Base-by-base conservation (phyloP, 208 protist genomes). In the Jaenimonas drosophilae region DNA sequence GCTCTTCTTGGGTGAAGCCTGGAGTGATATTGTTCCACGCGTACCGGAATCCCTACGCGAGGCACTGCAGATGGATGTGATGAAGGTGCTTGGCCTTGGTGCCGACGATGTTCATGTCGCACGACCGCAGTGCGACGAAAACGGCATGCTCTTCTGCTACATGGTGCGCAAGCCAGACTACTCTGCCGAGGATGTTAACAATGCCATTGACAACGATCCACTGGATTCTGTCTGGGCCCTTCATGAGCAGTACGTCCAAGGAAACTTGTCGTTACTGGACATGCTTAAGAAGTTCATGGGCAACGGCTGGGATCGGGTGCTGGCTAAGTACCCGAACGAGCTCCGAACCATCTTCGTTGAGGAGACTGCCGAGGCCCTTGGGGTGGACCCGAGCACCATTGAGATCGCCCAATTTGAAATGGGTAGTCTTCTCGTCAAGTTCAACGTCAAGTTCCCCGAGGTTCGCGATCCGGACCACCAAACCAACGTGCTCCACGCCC, bases 361-460 rank as follows among this genome's bases (percentile, higher is more conserved):
- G 37, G 37, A 42, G 16, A 24, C n/a, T 21, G 37, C 37, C 6
- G 23, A 11, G 7, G 37, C 37, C 7, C 37, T 42, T 7, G 16
- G 23, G 9, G 16, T 42, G 16, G 16, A 42, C 7, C 37, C 37
- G 37, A 17, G 16, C 37, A 42, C 7, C 19, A 42, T 42, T 17
- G 16, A 42, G 37, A 11, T 42, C n/a, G 23, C 37, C 9, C 14
- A 42, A 25, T 11, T 42, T 11, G 16, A 20, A 42, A 42, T 42
- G 7, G 37, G 37, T 7, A 42, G 37, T 17, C 19, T 42, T 11
- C 37, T 42, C 16, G 23, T 42, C 16, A 21, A 42, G 7, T 42
- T 42, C 19, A 42, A 11, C 23, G 37, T 20, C n/a, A 42, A 11
- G 16, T 42, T 42, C 19, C 57, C 57, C 9, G 56, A 59, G 4